Conservation (phyloP, 2,329 filamentous ascomycete species). For the Aspergillus terreus region DNA sequence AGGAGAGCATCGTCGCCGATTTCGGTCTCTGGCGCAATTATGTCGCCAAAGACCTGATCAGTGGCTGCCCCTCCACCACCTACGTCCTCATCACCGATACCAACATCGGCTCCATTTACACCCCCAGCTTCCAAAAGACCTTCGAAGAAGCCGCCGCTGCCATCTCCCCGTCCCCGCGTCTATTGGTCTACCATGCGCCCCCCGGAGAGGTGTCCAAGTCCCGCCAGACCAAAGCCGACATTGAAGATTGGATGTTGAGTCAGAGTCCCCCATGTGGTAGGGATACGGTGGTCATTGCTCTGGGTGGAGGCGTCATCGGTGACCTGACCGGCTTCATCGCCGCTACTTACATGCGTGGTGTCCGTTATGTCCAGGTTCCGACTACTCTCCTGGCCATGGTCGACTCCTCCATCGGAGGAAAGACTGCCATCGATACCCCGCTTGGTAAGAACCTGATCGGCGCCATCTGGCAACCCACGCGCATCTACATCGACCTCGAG, state of each 20-base stretch:
- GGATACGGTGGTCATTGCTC: slow-evolving; percentile 89
- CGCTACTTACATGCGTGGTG: slow-evolving; percentile 96
- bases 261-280: slow-evolving; percentile 80
- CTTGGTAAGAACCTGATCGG: slow-evolving; percentile 95
- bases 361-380: slow-evolving; percentile 93
- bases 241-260: slow-evolving; percentile 95
- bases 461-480: slow-evolving; percentile 91
- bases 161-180: slow-evolving; percentile 54
- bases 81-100: slow-evolving; percentile 97
- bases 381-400: slow-evolving; percentile 96
- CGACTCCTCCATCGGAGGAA: slow-evolving; percentile 95
- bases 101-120: slow-evolving; percentile 78
- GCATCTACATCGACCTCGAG: slow-evolving; percentile 89
- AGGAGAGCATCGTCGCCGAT: slow-evolving; percentile 87
- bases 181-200: slow-evolving; percentile 81
- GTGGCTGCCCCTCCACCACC: slow-evolving; percentile 75
- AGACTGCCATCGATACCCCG: slow-evolving; percentile 96
- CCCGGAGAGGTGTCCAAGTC: slow-evolving; percentile 94
- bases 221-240: slow-evolving; percentile 86
- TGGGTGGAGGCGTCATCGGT: slow-evolving; percentile 94
- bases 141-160: slow-evolving; percentile 54
- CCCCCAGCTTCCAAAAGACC: slow-evolving; percentile 67
- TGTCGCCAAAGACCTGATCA: slow-evolving; percentile 75
- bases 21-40: slow-evolving; percentile 84
- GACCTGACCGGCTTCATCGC: slow-evolving; percentile 98